Conservation (phyloP, 1,284 basidiomycete genomes). For the Inonotus obliquus region DNA sequence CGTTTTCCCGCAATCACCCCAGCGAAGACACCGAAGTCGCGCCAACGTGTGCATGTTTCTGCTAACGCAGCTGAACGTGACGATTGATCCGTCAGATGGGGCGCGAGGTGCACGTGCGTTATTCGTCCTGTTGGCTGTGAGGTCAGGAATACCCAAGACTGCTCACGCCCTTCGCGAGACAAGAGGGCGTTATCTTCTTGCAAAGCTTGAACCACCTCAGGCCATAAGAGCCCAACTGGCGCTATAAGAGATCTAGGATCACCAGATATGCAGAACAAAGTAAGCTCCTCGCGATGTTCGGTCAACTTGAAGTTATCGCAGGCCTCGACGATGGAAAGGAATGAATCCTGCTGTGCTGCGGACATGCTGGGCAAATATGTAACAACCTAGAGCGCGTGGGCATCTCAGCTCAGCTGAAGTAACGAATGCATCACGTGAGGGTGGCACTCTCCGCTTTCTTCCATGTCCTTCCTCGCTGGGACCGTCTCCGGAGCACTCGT, state of each 20-base stretch:
- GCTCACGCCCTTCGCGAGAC: conserved; percentile 26
- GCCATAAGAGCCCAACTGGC: conserved; percentile 60
- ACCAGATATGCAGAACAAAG: conserved; percentile 26
- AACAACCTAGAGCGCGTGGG: not conserved
- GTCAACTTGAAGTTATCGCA: conserved; percentile 56
- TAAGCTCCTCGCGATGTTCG: conserved; percentile 27
- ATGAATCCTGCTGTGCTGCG: conserved; percentile 21
- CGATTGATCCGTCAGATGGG: conserved; percentile 44
- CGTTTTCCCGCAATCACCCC: conserved; percentile 67
- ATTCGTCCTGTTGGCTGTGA: not conserved
- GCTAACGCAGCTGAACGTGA: conserved; percentile 58
- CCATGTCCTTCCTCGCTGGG: conserved; percentile 19
- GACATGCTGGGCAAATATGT: not conserved
- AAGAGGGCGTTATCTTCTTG: conserved; percentile 41
- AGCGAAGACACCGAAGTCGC: conserved; percentile 54
- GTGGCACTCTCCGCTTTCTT: not conserved
- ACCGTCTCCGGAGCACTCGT: conserved; percentile 19
- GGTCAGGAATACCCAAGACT: conserved; percentile 38
- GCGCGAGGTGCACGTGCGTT: conserved; percentile 46
- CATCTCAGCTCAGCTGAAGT: not conserved
- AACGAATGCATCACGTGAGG: not conserved
- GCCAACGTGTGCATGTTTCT: conserved; percentile 65
- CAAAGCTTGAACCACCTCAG: conserved; percentile 50
- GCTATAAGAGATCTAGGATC: conserved; percentile 49
- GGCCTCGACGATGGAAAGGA: conserved; percentile 53